phyloP scores from a whole-genome alignment of 257 asterid species.

The Craterostigma plantagineum region DNA sequence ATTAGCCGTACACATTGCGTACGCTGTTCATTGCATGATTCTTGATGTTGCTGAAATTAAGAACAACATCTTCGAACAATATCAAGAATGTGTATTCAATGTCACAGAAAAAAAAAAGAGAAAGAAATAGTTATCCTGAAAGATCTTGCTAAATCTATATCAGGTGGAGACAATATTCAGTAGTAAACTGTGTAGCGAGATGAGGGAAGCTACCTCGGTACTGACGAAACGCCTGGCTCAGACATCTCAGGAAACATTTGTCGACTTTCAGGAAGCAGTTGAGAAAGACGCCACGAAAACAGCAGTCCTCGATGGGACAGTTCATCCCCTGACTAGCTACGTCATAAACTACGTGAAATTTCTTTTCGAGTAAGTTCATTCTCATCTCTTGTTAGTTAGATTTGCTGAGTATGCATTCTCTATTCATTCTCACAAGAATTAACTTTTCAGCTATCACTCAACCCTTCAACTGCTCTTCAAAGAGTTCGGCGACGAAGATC shows the following conservation, averaged over 20 bases:
- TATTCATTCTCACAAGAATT: neutral
- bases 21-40: neutral
- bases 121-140: neutral
- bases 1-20: neutral
- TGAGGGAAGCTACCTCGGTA: conserved; percentile 50
- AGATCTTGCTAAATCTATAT: conserved; percentile 9
- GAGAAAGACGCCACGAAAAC: conserved; percentile 93
- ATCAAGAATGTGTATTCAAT: neutral
- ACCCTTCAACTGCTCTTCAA: conserved; percentile 69
- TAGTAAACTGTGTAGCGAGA: conserved; percentile 50
- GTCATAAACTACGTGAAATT: conserved; percentile 89
- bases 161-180: conserved; percentile 60
- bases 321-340: conserved; percentile 93
- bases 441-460: conserved; percentile 61
- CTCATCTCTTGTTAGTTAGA: neutral
- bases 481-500: conserved; percentile 38
- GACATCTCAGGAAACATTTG: conserved; percentile 88
- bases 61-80: too few relatives aligned
- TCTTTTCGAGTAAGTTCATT: conserved; percentile 58
- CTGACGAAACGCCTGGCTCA: conserved; percentile 71
- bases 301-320: conserved; percentile 96
- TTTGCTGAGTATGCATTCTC: too few relatives aligned
- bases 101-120: neutral
- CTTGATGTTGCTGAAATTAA: too few relatives aligned
- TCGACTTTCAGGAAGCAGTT: conserved; percentile 94